These are phyloP conservation scores for Epichloe coenophiala DNA, from an alignment of 2,329 filamentous ascomycete genomes.

Conservation along the genomic window DNA sequence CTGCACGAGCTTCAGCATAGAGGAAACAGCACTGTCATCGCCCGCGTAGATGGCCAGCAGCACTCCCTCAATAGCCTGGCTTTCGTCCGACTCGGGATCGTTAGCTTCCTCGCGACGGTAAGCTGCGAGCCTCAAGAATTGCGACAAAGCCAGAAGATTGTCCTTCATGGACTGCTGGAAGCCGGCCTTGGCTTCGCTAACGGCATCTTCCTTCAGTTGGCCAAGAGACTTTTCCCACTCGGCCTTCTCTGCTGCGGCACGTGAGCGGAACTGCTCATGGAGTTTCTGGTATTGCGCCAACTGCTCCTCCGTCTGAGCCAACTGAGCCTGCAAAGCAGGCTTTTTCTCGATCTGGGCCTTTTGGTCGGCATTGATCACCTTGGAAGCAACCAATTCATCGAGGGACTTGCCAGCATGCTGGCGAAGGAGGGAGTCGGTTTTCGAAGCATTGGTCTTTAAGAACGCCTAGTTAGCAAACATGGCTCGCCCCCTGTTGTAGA, in stretches of 20 bases:
- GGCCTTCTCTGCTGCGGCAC: slow-evolving; percentile 43
- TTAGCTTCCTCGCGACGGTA: slow-evolving; percentile 59
- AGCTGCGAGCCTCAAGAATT: slow-evolving; percentile 69
- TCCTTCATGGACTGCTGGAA: slow-evolving; percentile 43
- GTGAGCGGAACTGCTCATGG: slow-evolving; percentile 55
- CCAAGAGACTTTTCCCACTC: slow-evolving; percentile 45
- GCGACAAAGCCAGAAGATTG: slow-evolving; percentile 57
- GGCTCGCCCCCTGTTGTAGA: slow-evolving; percentile 17
- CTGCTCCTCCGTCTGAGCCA: slow-evolving; percentile 61
- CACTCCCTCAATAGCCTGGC: slow-evolving; percentile 68
- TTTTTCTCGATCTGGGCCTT: slow-evolving; percentile 68
- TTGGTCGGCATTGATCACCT: slow-evolving; percentile 71
- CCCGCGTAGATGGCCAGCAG: slow-evolving; percentile 68
- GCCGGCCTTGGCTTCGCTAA: slow-evolving; percentile 36
- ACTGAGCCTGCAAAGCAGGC: slow-evolving; percentile 53
- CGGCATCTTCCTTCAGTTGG: slow-evolving; percentile 39
- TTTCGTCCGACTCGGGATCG: slow-evolving; percentile 54
- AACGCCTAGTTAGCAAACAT: neutral
- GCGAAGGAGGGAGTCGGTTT: slow-evolving; percentile 55
- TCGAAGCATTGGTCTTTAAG: slow-evolving; percentile 52
- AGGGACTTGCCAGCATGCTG: slow-evolving; percentile 58
- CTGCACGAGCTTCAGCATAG: slow-evolving; percentile 65
- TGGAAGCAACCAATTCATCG: slow-evolving; percentile 56
- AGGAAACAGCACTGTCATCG: slow-evolving; percentile 58
- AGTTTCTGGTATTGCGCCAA: slow-evolving; percentile 62